phyloP scores from a whole-genome alignment of 164 flowering plant species.

The Magnolia kwangsiensis region DNA sequence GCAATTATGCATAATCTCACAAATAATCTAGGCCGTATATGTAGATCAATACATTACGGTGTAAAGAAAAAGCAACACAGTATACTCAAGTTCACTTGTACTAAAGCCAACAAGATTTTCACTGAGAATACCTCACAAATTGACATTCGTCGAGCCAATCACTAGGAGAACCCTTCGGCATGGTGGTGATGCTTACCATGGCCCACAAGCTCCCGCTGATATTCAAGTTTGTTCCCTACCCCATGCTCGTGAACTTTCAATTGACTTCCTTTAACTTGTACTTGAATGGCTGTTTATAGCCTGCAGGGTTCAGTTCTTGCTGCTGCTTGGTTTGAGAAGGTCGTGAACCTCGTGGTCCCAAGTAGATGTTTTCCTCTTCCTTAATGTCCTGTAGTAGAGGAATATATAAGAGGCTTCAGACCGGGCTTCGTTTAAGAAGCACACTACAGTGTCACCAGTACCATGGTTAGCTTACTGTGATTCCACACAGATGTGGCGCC shows the following conservation, averaged over 20 bases:
- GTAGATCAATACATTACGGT: no score
- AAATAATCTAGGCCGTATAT: no score
- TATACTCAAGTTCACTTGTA: no score
- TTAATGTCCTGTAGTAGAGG: neutral
- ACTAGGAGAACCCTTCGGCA: conserved; percentile 56
- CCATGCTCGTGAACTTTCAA: conserved; percentile 41
- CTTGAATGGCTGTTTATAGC: conserved; percentile 76
- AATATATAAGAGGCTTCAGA: no score
- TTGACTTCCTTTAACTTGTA: conserved; percentile 92
- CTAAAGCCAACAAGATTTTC: neutral
- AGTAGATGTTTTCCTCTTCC: conserved; percentile 67
- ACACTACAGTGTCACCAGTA: no score
- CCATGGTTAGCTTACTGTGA: no score
- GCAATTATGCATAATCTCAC: no score
- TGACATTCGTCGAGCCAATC: conserved; percentile 93
- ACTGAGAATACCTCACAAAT: conserved; percentile 47
- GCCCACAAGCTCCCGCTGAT: conserved; percentile 76
- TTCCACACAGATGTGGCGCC: no score
- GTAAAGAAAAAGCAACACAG: no score
- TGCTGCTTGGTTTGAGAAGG: conserved; percentile 54
- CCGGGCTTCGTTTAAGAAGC: no score
- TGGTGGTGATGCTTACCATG: conserved; percentile 16
- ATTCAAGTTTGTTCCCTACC: conserved; percentile 78
- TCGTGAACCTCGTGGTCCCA: conserved; percentile 96
- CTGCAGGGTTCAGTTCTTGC: conserved; percentile 44